Conservation (phyloP, 78 protist genomes). For the Anaeramoeba flamelloides region DNA sequence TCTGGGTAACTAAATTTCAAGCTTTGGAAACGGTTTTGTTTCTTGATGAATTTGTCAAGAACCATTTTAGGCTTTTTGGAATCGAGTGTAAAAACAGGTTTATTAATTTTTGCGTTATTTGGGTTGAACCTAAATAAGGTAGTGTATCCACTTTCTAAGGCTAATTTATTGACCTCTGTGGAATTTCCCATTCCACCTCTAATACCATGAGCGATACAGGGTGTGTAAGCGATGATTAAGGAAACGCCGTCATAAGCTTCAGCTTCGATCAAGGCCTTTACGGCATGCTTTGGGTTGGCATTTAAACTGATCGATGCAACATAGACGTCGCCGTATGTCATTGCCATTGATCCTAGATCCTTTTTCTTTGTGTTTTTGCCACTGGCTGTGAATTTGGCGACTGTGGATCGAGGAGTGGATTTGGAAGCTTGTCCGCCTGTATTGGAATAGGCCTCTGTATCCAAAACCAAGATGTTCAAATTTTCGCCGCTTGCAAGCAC, state of each 20-base stretch:
- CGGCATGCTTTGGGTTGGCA: constrained; percentile 21
- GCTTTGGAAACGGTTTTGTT: constrained; percentile 21
- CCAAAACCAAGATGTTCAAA: constrained; percentile 44
- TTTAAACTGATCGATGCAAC: constrained; percentile 47
- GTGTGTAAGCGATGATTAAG: constrained; percentile 33
- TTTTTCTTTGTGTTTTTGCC: constrained; percentile 34
- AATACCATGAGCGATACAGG: constrained; percentile 32
- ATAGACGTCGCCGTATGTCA: constrained; percentile 49
- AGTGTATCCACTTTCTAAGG: constrained; percentile 53
- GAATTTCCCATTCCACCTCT: background rate
- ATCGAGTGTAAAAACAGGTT: constrained; percentile 40
- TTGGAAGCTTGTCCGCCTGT: constrained; percentile 42
- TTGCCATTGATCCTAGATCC: constrained; percentile 51
- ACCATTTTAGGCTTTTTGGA: background rate
- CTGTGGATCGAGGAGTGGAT: constrained; percentile 27
- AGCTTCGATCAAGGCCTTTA: constrained; percentile 23
- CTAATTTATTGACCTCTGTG: constrained; percentile 11
- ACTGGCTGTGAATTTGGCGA: constrained; percentile 29
- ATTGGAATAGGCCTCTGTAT: constrained; percentile 48
- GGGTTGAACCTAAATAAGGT: constrained; percentile 63
- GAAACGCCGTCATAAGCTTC: constrained; percentile 40
- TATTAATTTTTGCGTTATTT: background rate
- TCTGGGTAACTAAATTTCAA: too few species aligned
- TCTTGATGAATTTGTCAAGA: constrained; percentile 6
- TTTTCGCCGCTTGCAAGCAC: constrained; percentile 48